Base-by-base conservation (phyloP, 176 grass and related monocot species). In the Eremochloa ophiuroides region DNA sequence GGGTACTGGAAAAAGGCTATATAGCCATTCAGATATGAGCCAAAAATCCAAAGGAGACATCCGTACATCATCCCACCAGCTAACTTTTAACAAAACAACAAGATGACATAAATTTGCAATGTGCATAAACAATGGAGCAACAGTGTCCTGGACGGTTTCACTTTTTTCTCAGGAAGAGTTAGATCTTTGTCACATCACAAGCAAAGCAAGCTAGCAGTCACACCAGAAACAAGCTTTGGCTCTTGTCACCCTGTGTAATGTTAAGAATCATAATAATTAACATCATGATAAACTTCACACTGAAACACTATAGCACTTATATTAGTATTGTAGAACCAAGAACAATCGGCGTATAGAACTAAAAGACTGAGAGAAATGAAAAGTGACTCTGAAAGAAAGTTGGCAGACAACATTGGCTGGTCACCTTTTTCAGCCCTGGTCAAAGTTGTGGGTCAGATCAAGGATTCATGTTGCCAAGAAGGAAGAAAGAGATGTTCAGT, bases 11-110 rank as follows among this genome's bases (percentile, higher is more conserved):
- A 47, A 58, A 44, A 59, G 67, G 53, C 67, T 46, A 83, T 10
- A 66, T 46, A 84, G 75, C 47, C 80, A 84, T 83, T 88, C 47
- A 88, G 61, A 88, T 53, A 80, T 68, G 8, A 39, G 86, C 61
- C 68, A 68, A 74, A 74, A 74, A 61, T 25, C 58, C 66, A 1
- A 44, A 73, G 13, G 75, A 75, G 75, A 80, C 80, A 84, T 40
- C 29, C 62, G 48, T 48, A 74, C 61, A 80, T 27, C 61, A 84
- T 60, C 69, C 39, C 51, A 80, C 29, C 62, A 75, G 64, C 78
- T 73, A 83, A 25, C 47, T 42, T 84, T 69, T 68, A 64, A 80
- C 69, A 74, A 67, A 84, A 88, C 59, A 80, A 11, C 23, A 78
- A n/a, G 27, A 67, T 66, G n/a, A 68, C 68, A 79, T 84, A 69